Conservation (phyloP, 2,329 filamentous ascomycete genomes). For the Fusarium sp. region DNA sequence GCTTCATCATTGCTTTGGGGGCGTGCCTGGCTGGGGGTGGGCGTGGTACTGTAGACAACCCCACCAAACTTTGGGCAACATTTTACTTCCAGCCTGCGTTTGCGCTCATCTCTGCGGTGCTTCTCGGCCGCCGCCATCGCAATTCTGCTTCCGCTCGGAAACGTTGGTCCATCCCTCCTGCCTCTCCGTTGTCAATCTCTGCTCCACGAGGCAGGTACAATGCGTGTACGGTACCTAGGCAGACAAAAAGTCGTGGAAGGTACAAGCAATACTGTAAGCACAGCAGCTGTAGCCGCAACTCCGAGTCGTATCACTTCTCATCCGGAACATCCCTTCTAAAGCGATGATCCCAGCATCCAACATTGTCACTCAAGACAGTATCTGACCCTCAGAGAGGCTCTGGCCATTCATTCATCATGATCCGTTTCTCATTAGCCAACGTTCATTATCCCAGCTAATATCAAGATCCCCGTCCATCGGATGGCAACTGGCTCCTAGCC, state of each 20-base stretch:
- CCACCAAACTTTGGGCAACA: neutral
- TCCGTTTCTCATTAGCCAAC: constrained; percentile 41
- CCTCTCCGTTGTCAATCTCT: constrained; percentile 1
- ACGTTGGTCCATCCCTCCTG: constrained; percentile 27
- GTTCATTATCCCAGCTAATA: constrained; percentile 35
- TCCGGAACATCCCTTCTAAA: constrained; percentile 23
- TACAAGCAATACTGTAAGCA: neutral
- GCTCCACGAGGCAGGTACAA: neutral
- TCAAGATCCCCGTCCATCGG: constrained; percentile 30
- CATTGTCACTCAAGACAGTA: constrained; percentile 2
- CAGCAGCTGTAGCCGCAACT: neutral
- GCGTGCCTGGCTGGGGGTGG: neutral
- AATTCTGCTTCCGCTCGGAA: constrained; percentile 21
- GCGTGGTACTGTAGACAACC: neutral
- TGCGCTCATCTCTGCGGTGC: constrained; percentile 15
- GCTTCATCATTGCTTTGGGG: neutral
- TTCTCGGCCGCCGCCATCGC: constrained; percentile 1
- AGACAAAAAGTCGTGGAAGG: neutral
- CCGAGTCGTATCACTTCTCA: constrained; percentile 2
- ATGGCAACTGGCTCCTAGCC: constrained; percentile 12
- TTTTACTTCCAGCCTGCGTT: constrained; percentile 25
- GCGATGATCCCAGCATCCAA: constrained; percentile 30
- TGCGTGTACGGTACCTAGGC: neutral
- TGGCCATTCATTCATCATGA: constrained; percentile 30
- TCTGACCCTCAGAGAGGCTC: neutral